These are phyloP conservation scores for Barnettozyma salicaria DNA, from an alignment of 805 yeast genomes.

Conservation along the genomic window DNA sequence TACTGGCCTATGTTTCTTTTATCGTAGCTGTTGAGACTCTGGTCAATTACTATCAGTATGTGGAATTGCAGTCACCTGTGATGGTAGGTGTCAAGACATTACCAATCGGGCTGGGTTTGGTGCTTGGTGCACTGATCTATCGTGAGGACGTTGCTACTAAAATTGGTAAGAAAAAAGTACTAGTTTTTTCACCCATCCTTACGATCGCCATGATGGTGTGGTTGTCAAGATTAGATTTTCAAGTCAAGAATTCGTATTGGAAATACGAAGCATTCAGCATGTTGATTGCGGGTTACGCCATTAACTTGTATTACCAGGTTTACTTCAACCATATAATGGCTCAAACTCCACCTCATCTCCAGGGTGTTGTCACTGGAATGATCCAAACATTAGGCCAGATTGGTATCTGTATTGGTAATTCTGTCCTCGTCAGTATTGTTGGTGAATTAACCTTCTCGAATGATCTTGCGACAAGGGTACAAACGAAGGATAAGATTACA, in stretches of 20 bases:
- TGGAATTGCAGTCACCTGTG: conserved; percentile 28
- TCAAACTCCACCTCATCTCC: conserved; percentile 33
- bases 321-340: conserved; percentile 29
- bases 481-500: too few species aligned
- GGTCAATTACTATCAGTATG: conserved; percentile 25
- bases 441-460: too few species aligned
- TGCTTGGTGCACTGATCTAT: conserved; percentile 25
- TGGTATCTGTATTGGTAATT: conserved; percentile 27
- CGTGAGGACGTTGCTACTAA: conserved; percentile 17
- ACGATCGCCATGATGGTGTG: conserved; percentile 21
- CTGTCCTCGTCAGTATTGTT: too few species aligned
- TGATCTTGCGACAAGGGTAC: too few species aligned
- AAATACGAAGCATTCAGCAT: conserved; percentile 25
- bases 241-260: conserved; percentile 25
- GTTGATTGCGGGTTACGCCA: conserved; percentile 23
- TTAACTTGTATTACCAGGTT: conserved; percentile 31
- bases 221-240: conserved; percentile 20
- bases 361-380: conserved; percentile 36
- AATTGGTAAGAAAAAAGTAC: conserved; percentile 21
- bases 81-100: conserved; percentile 33
- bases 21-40: conserved; percentile 20
- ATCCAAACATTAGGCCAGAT: conserved; percentile 33
- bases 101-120: conserved; percentile 30
- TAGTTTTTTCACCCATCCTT: conserved; percentile 15
- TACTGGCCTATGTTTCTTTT: conserved; percentile 19